Conservation (phyloP, 1,139 yeast species). For the Taphrina communis region DNA sequence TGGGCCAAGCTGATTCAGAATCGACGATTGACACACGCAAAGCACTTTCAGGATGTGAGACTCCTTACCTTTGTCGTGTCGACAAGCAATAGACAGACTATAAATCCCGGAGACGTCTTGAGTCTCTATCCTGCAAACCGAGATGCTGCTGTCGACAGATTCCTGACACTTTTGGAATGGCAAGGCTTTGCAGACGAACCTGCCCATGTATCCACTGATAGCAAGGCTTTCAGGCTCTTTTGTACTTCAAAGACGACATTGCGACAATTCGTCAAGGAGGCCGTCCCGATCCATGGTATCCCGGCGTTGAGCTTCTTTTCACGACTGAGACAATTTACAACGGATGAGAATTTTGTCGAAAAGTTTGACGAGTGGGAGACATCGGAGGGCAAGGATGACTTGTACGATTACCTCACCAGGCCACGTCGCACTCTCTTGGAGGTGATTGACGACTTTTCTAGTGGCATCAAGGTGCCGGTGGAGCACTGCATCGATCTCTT, state of each 20-base stretch:
- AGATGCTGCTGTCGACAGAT: conserved; percentile 64
- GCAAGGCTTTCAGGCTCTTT: conserved; percentile 19
- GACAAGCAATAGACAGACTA: neutral
- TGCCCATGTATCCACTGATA: conserved; percentile 46
- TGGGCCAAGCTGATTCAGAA: conserved; percentile 55
- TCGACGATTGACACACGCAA: conserved; percentile 64
- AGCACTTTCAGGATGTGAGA: conserved; percentile 91
- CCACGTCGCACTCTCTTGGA: conserved; percentile 89
- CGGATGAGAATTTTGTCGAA: conserved; percentile 69
- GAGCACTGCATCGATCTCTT: conserved; percentile 75
- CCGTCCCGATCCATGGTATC: conserved; percentile 78
- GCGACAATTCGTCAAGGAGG: conserved; percentile 73
- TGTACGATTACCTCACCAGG: conserved; percentile 86
- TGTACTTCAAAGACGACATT: conserved; percentile 65
- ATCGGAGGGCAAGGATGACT: conserved; percentile 67
- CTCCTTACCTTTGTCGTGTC: conserved; percentile 47
- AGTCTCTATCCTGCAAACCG: conserved; percentile 66
- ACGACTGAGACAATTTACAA: conserved; percentile 66
- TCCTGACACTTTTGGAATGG: conserved; percentile 80
- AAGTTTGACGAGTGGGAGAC: conserved; percentile 77
- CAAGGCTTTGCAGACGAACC: conserved; percentile 64
- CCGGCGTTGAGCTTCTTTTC: conserved; percentile 85
- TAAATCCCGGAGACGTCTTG: conserved; percentile 18
- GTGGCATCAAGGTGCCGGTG: conserved; percentile 70
- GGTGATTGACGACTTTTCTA: conserved; percentile 75